A percentile compares a stretch with the other conserved stretches of the same genome.
phyloP scores from a whole-genome alignment of 2,329 filamentous ascomycete species.

The Hypoxylon sp. region DNA sequence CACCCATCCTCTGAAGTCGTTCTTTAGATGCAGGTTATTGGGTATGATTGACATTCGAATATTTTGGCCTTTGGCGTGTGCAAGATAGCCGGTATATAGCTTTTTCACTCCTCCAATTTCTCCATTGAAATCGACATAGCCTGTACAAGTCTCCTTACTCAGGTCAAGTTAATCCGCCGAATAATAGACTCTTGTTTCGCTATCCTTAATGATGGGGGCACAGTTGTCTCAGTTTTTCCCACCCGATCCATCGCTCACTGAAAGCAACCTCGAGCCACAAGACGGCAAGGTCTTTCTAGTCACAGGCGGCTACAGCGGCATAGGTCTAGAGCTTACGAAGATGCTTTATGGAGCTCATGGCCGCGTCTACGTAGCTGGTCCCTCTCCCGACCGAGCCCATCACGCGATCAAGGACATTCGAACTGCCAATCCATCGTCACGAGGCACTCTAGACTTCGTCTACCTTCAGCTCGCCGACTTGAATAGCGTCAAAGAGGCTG shows the following conservation, averaged over 20 bases:
- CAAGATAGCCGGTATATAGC: no score
- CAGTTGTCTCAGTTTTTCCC: constrained; percentile 43
- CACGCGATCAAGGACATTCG: constrained; percentile 34
- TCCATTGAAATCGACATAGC: no score
- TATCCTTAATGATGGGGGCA: not conserved
- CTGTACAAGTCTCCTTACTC: no score
- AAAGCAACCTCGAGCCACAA: constrained; percentile 23
- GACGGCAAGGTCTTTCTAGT: constrained; percentile 43
- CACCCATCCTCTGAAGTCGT: no score
- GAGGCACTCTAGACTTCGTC: constrained; percentile 32
- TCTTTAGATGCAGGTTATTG: no score
- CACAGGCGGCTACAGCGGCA: constrained; percentile 43
- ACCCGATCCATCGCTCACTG: constrained; percentile 34
- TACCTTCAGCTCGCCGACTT: constrained; percentile 42
- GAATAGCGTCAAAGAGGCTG: constrained; percentile 31
- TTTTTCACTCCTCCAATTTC: no score
- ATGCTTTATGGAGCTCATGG: constrained; percentile 32
- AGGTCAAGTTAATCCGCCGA: no score
- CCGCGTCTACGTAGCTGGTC: constrained; percentile 40
- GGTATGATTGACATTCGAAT: no score
- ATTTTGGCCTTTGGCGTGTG: no score
- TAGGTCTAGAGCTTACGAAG: constrained; percentile 40
- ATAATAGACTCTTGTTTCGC: no score
- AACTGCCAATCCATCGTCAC: not conserved
- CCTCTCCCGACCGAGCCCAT: constrained; percentile 24